Conservation (phyloP, 148 eudicot species). For the Spergularia marina region DNA sequence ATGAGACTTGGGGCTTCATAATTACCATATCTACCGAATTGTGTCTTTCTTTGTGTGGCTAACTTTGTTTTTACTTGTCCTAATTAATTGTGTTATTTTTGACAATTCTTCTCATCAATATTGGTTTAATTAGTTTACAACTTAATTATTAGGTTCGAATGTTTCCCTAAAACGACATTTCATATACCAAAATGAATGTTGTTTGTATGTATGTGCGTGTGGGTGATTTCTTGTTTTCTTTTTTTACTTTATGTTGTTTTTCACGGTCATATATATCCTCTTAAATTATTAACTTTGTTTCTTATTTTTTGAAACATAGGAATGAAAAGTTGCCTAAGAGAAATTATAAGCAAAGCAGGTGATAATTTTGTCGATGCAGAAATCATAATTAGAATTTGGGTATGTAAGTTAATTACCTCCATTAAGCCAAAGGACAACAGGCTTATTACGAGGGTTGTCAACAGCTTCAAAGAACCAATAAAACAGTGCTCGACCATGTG, state of each 20-base stretch:
- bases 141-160: no score
- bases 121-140: background rate
- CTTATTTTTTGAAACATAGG: background rate
- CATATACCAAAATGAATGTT: no score
- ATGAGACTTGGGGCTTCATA: no score
- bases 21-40: background rate
- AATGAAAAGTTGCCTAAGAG: background rate
- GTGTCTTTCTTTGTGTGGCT: constrained; percentile 1
- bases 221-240: no score
- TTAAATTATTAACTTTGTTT: no score
- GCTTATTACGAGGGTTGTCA: constrained; percentile 43
- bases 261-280: no score
- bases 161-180: no score
- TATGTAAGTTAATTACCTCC: constrained; percentile 54
- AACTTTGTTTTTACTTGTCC: constrained; percentile 3
- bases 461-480: constrained; percentile 94
- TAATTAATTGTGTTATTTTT: background rate
- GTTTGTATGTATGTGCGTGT: no score
- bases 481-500: constrained; percentile 82
- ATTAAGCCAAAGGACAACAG: constrained; percentile 84
- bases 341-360: no score
- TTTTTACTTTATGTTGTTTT: no score
- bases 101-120: background rate
- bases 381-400: no score
- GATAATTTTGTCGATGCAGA: no score